Evolutionary conservation across 148 eudicot genomes (phyloP).

Genomic region (Rhododendron vialii): DNA sequence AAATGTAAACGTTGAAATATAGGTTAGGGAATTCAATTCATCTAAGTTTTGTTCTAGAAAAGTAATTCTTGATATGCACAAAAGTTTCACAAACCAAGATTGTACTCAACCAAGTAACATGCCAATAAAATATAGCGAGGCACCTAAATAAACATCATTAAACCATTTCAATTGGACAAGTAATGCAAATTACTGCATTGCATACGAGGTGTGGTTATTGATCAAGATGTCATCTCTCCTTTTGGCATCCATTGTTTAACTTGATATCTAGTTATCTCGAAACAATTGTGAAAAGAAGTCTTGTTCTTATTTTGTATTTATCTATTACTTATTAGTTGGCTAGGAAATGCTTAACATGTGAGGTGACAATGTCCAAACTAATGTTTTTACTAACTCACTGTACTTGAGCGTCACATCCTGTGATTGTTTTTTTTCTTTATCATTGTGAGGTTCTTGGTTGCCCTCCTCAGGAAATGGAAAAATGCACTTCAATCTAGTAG

Average conservation of each 20-base stretch:
- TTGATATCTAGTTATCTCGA: background rate
- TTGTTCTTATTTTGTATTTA: background rate
- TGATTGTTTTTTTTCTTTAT: background rate
- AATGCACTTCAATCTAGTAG: conserved; percentile 53
- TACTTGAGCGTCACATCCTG: background rate
- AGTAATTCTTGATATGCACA: background rate
- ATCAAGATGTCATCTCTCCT: background rate
- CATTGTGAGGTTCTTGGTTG: background rate
- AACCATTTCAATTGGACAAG: background rate
- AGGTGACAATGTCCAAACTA: background rate
- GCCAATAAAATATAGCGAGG: background rate
- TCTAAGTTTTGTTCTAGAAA: background rate
- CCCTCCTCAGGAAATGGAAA: conserved; percentile 52
- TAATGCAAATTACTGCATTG: background rate
- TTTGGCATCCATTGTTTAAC: background rate
- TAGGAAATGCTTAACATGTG: background rate
- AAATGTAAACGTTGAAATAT: background rate
- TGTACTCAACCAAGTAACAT: background rate
- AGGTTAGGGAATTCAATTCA: background rate
- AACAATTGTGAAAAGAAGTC: background rate
- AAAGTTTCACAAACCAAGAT: background rate
- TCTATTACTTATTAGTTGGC: background rate
- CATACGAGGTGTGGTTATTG: background rate
- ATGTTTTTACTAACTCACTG: background rate
- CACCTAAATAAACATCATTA: background rate